Percentiles rank a stretch among this genome's conserved stretches.
phyloP scores from a whole-genome alignment of 129 eudicot species.

The Silybum marianum region DNA sequence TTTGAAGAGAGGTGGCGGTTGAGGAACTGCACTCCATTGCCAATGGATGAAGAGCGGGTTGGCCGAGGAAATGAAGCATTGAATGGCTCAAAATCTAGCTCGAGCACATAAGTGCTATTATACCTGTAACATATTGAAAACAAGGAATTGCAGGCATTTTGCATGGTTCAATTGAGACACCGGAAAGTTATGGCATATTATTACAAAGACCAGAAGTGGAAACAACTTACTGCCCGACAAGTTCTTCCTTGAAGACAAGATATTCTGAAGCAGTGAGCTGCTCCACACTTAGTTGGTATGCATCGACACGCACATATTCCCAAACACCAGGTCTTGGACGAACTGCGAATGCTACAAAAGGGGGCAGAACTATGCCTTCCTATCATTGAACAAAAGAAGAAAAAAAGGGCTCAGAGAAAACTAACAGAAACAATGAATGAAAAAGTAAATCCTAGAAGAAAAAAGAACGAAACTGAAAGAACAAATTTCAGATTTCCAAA shows the following conservation, averaged over 20 bases:
- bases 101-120: slow-evolving; percentile 58
- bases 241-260: slow-evolving; percentile 85
- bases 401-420: background rate
- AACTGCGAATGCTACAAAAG: slow-evolving; percentile 90
- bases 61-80: slow-evolving; percentile 90
- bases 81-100: slow-evolving; percentile 97
- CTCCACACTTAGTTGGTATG: slow-evolving; percentile 80
- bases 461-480: background rate
- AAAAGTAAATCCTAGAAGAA: background rate
- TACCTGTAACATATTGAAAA: slow-evolving; percentile 38
- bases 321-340: slow-evolving; percentile 99
- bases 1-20: slow-evolving; percentile 92
- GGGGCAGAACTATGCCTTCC: slow-evolving; percentile 97
- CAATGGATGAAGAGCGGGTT: slow-evolving; percentile 80
- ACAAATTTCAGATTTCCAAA: slow-evolving; percentile 3
- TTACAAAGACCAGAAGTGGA: background rate
- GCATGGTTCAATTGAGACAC: background rate
- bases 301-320: slow-evolving; percentile 91
- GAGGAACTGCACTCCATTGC: slow-evolving; percentile 96
- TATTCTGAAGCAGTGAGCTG: slow-evolving; percentile 79
- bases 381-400: slow-evolving; percentile 26
- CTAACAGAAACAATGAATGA: slow-evolving; percentile 13
- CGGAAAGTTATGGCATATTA: background rate
- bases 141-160: background rate
- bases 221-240: slow-evolving; percentile 72